Percentiles rank a stretch among this genome's conserved stretches.
These are phyloP conservation scores for Plasmodium yoelii DNA, from an alignment of 169 alveolate genomes.

Conservation along the genomic window DNA sequence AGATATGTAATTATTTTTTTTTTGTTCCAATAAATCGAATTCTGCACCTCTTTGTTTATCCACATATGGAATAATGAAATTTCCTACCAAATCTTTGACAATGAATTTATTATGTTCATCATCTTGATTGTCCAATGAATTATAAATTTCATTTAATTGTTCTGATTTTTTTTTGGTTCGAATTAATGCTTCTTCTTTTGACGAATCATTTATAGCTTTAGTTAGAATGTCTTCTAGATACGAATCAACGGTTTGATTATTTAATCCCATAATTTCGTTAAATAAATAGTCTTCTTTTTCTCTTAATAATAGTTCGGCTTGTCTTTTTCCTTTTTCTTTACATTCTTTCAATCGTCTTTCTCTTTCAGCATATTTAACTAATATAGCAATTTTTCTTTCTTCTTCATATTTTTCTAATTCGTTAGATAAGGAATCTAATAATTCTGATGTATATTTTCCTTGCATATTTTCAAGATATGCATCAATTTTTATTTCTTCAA, in stretches of 20 bases:
- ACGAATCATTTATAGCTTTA: conserved; percentile 65
- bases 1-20: conserved; percentile 57
- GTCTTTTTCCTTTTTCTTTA: conserved; percentile 77
- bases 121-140: conserved; percentile 43
- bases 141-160: conserved; percentile 71
- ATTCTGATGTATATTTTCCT: conserved; percentile 67
- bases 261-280: conserved; percentile 75
- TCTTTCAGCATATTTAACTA: conserved; percentile 76
- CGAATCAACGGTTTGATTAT: conserved; percentile 74
- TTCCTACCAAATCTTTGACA: conserved; percentile 74
- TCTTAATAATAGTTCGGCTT: conserved; percentile 75
- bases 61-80: conserved; percentile 73
- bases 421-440: conserved; percentile 59
- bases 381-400: conserved; percentile 73
- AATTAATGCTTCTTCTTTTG: conserved; percentile 71
- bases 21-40: conserved; percentile 57
- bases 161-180: conserved; percentile 74
- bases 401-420: conserved; percentile 77
- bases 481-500: conserved; percentile 67
- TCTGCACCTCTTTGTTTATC: conserved; percentile 74
- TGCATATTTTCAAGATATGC: conserved; percentile 75
- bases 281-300: conserved; percentile 77
- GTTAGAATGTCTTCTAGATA: conserved; percentile 70
- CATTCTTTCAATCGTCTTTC: conserved; percentile 74
- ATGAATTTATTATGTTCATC: conserved; percentile 64